Conservation (phyloP, 768 basidiomycete species). For the Russula dissimulans region DNA sequence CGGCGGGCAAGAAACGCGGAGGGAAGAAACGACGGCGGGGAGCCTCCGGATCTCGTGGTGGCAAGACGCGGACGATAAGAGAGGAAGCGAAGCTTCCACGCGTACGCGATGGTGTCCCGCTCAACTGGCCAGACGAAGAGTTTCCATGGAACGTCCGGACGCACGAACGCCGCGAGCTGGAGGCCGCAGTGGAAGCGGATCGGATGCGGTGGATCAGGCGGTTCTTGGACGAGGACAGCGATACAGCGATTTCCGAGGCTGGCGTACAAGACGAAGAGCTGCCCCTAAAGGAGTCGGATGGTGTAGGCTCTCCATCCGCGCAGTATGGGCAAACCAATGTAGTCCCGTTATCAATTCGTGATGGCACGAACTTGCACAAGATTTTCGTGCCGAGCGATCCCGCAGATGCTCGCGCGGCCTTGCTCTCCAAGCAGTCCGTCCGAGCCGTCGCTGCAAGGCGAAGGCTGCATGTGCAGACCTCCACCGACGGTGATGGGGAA, state of each 20-base stretch:
- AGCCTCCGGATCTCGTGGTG: constrained; percentile 19
- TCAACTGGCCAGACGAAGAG: constrained; percentile 71
- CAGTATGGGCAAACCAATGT: constrained; percentile 49
- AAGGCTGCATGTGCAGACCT: constrained; percentile 27
- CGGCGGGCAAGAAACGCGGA: constrained; percentile 31
- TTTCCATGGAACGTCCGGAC: constrained; percentile 69
- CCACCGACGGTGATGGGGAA: constrained; percentile 37
- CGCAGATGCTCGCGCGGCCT: constrained; percentile 64
- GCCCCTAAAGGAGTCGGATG: constrained; percentile 26
- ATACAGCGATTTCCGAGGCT: constrained; percentile 35
- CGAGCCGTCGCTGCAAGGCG: constrained; percentile 48
- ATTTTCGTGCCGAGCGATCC: constrained; percentile 53
- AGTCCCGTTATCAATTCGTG: constrained; percentile 42
- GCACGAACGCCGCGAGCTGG: constrained; percentile 44
- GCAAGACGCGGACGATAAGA: neutral
- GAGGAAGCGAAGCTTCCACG: neutral
- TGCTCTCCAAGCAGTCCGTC: constrained; percentile 63
- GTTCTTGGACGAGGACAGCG: constrained; percentile 68
- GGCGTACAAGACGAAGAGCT: constrained; percentile 28
- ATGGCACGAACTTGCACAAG: constrained; percentile 25
- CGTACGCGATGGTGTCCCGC: constrained; percentile 24
- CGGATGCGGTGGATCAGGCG: constrained; percentile 56
- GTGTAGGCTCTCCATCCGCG: constrained; percentile 23
- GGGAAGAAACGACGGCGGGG: constrained; percentile 44
- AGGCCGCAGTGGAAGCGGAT: constrained; percentile 49